Conservation (phyloP, 768 basidiomycete genomes). For the Auriscalpium vulgare region DNA sequence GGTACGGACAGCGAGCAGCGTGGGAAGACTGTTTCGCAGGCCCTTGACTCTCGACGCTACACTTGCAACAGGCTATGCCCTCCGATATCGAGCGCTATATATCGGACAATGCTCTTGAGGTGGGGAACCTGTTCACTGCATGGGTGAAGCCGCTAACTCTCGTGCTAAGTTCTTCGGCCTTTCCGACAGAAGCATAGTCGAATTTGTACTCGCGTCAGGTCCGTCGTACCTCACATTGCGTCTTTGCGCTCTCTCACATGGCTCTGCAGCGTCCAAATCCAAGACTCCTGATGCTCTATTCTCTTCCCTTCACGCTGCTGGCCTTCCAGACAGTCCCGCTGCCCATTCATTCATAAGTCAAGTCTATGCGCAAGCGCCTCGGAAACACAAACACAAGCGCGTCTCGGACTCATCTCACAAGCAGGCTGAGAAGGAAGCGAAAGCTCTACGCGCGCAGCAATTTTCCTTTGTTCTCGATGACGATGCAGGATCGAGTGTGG, state of each 20-base stretch:
- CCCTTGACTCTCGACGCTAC: too few species aligned
- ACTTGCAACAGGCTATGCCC: constrained; percentile 35
- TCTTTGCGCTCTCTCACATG: constrained; percentile 3
- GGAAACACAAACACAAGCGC: constrained; percentile 67
- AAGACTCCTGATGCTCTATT: constrained; percentile 79
- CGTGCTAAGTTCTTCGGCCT: constrained; percentile 67
- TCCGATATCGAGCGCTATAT: constrained; percentile 63
- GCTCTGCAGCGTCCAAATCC: constrained; percentile 58
- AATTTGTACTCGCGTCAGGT: constrained; percentile 87
- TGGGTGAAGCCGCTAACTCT: background rate
- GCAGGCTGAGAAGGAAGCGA: constrained; percentile 71
- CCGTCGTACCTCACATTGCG: constrained; percentile 15
- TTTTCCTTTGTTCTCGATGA: constrained; percentile 85
- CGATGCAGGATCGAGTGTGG: constrained; percentile 38
- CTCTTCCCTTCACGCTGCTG: constrained; percentile 61
- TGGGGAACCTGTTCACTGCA: constrained; percentile 27
- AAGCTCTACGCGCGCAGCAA: constrained; percentile 58
- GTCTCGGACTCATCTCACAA: constrained; percentile 39
- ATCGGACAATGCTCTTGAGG: constrained; percentile 69
- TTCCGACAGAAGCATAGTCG: constrained; percentile 75
- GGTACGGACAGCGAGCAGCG: too few species aligned
- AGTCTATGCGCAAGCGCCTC: constrained; percentile 70
- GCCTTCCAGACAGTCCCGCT: constrained; percentile 74
- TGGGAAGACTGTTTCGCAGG: too few species aligned
- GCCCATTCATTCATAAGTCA: constrained; percentile 75